Evolutionary conservation across 2,329 filamentous ascomycete species (phyloP), one percentile per base, ranked within the genome.

Genomic region (Fusarium sp.): DNA sequence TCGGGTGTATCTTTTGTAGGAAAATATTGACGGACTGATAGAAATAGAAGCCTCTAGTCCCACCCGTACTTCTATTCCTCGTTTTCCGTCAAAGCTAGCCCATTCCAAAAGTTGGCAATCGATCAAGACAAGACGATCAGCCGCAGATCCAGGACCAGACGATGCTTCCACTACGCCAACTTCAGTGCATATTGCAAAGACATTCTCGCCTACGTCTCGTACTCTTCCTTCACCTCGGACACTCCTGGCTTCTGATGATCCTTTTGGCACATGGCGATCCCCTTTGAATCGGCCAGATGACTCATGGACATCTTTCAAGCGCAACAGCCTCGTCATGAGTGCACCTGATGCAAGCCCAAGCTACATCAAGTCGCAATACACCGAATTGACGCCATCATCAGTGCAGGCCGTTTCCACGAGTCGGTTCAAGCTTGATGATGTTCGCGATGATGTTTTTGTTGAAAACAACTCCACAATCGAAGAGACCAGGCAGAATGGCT

Each of bases 281-380:
- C 68, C 72, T 17, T 36, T 74, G 26, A 51, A 55, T 28, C 68
- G 70, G 10, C 57, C 70, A 11, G 44, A 63, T 14, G 54, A 74
- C 56, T 74, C 70, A 11, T 73, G 71, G 71, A 10, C 68, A 7
- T 55, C 71, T 14, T 59, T 73, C 35, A 74, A 71, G 28, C 66
- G 44, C 8, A 66, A 14, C 17, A 74, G 70, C 32, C 48, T 60
- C 13, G 24, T 48, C 10, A 54, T 59, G 24, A 53, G 62, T 15
- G 36, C 62, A 13, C 42, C 41, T 8, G 72, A 75, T 38, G 56
- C 56, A 24, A 74, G 72, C 18, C 72, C 72, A 47, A 74, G 72
- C 48, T 72, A 72, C 17, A 72, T 48, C 28, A 72, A 61, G 28
- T 74, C 72, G 32, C 72, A 74, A 26, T 74, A 74, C 18, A 68